phyloP scores from a whole-genome alignment of 2,329 filamentous ascomycete genomes.

The Neurospora crassa region DNA sequence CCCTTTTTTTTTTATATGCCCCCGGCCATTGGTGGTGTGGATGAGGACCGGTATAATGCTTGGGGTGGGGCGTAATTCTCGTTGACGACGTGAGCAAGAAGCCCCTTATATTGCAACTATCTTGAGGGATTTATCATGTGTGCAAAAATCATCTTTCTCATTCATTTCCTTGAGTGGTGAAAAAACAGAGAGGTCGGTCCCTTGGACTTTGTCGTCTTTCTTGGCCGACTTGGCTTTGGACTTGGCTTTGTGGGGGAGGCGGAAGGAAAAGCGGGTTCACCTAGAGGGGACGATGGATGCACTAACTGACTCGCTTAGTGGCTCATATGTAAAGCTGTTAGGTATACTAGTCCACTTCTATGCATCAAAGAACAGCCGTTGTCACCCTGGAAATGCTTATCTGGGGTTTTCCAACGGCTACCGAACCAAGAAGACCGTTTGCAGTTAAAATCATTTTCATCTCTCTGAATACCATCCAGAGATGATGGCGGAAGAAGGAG shows the following conservation, averaged over 20 bases:
- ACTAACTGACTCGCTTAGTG: not conserved
- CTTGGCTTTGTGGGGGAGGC: not conserved
- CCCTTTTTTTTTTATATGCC: not conserved
- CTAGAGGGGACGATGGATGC: not conserved
- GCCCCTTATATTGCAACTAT: not conserved
- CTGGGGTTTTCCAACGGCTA: not conserved
- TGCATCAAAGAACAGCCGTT: not conserved
- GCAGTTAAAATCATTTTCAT: not conserved
- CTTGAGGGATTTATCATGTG: not conserved
- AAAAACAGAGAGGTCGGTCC: not conserved
- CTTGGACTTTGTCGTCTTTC: not conserved
- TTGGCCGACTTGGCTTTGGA: not conserved
- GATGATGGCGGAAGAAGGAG: not conserved
- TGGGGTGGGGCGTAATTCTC: not conserved
- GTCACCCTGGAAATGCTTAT: not conserved
- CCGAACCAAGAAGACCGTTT: not conserved
- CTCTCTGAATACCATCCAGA: not conserved
- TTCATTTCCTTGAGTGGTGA: not conserved
- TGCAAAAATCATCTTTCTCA: not conserved
- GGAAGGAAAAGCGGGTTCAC: not conserved
- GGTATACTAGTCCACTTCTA: no score
- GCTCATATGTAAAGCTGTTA: not conserved
- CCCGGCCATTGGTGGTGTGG: not conserved
- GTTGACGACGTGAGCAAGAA: not conserved
- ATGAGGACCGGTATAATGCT: not conserved